These are phyloP conservation scores for Groenewaldozyma tartarivorans DNA, from an alignment of 805 yeast genomes.

Conservation along the genomic window DNA sequence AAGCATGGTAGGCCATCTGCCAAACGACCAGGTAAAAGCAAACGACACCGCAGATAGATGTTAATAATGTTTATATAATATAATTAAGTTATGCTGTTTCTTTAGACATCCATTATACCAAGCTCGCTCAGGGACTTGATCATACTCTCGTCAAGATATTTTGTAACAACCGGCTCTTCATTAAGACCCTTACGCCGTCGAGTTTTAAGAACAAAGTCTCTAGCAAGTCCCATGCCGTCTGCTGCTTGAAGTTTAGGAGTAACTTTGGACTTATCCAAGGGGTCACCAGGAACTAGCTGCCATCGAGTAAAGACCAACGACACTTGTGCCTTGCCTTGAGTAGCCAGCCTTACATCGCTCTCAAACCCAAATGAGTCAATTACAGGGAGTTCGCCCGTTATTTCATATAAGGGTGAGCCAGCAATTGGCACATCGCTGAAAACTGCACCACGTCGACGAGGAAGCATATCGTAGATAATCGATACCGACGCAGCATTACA, in stretches of 20 bases:
- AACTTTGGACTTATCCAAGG: constrained; percentile 55
- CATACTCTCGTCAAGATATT: constrained; percentile 57
- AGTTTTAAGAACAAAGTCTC: constrained; percentile 86
- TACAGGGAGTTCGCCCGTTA: constrained; percentile 67
- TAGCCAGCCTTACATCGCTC: constrained; percentile 67
- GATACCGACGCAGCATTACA: constrained; percentile 42
- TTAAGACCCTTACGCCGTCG: constrained; percentile 79
- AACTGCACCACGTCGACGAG: constrained; percentile 61
- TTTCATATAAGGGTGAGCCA: constrained; percentile 58
- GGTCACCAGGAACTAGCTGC: constrained; percentile 85
- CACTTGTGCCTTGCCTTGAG: constrained; percentile 72
- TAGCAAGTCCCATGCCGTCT: constrained; percentile 54
- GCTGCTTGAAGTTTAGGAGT: constrained; percentile 74
- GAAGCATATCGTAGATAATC: constrained; percentile 42
- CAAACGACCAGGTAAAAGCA: constrained; percentile 19
- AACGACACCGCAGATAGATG: constrained; percentile 7
- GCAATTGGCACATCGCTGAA: constrained; percentile 45
- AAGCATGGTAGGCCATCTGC: constrained; percentile 10
- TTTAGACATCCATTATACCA: constrained; percentile 29
- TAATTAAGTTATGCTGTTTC: background rate
- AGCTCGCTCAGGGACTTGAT: constrained; percentile 42
- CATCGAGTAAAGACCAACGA: constrained; percentile 59
- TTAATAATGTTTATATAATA: constrained; percentile 3
- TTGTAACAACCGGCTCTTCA: constrained; percentile 58
- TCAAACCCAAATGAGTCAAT: constrained; percentile 88